These are phyloP conservation scores for Hemisphaericaspora nanyangensis DNA, from an alignment of 805 yeast species.

Conservation along the genomic window DNA sequence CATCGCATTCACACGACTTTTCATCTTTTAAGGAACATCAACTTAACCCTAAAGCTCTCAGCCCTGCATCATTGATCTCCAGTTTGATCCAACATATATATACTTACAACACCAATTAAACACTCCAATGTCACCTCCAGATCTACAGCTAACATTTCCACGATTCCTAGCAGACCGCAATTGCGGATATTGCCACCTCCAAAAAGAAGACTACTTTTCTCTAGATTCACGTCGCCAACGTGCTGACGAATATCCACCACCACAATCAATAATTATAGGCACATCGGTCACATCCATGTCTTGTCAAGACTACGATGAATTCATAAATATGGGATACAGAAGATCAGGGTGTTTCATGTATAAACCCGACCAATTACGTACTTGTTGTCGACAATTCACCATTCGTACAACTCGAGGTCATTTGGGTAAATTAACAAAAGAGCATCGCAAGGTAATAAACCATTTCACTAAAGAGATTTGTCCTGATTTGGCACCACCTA, in stretches of 20 bases:
- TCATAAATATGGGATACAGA: conserved; percentile 73
- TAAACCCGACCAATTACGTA: conserved; percentile 61
- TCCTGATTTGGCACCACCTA: conserved; percentile 9
- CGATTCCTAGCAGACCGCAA: conserved; percentile 39
- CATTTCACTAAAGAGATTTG: conserved; percentile 47
- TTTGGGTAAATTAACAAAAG: conserved; percentile 56
- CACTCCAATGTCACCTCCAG: too few species aligned
- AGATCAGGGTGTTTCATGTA: conserved; percentile 71
- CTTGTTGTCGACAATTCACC: conserved; percentile 78
- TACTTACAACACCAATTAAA: too few species aligned
- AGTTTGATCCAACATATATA: too few species aligned
- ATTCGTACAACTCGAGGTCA: conserved; percentile 55
- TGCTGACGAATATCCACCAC: neutral
- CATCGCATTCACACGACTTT: too few species aligned
- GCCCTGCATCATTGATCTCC: too few species aligned
- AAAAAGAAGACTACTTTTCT: conserved; percentile 36
- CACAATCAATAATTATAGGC: conserved; percentile 27
- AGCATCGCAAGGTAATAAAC: conserved; percentile 62
- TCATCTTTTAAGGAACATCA: too few species aligned
- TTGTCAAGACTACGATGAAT: conserved; percentile 52
- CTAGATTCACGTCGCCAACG: conserved; percentile 29
- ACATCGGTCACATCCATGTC: conserved; percentile 44
- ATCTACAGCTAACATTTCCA: conserved; percentile 26
- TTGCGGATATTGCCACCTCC: conserved; percentile 76
- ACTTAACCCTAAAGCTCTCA: too few species aligned